Base-by-base conservation (phyloP, 164 flowering plant genomes). In the Magnolia kwangsiensis region DNA sequence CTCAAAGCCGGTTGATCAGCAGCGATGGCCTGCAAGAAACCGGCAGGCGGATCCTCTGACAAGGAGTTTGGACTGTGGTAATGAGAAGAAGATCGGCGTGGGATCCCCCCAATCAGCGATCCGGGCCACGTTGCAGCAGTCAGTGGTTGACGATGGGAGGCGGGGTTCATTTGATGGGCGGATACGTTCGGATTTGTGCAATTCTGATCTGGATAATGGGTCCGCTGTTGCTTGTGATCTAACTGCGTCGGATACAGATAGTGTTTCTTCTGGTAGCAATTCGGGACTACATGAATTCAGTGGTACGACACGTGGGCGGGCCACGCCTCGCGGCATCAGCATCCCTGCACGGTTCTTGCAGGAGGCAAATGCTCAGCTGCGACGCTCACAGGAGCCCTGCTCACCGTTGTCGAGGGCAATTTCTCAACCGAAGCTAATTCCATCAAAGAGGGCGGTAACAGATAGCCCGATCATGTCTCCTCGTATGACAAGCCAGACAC, bases 251-350 rank as follows among this genome's bases (percentile, higher is more conserved):
- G 99, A 96, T 83, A 87, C 94, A 14, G 98, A 96, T n/a, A 96
- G 98, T 83, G 95, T 91, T 72, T 96, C 99, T 21, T 96, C 99
- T 23, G 97, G 97, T 67, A 90, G 99, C 82, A 92, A 95, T 80
- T 87, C 93, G 3, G 96, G 94, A 23, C 75, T 77, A n/a, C 92
- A 80, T 61, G 97, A 89, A 63, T 77, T 51, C 13, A 24, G 37
- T 20, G 87, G 83, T 31, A 19, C 69, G 16, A 19, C 76, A 7
- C 78, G 76, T 18, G 72, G 84, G 20, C 77, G 76, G 51, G 82
- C 70, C 71, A 84, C 77, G 64, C 84, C 92, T 66, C 86, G 94
- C 16, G 93, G 90, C 3, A 83, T 93, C 80, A 84, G 78, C 71
- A 90, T 81, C 18, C 91, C 99, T 4, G 90, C 98, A 0, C 88